Base-by-base conservation (phyloP, 495 filamentous ascomycete species). In the Cercophora samala region DNA sequence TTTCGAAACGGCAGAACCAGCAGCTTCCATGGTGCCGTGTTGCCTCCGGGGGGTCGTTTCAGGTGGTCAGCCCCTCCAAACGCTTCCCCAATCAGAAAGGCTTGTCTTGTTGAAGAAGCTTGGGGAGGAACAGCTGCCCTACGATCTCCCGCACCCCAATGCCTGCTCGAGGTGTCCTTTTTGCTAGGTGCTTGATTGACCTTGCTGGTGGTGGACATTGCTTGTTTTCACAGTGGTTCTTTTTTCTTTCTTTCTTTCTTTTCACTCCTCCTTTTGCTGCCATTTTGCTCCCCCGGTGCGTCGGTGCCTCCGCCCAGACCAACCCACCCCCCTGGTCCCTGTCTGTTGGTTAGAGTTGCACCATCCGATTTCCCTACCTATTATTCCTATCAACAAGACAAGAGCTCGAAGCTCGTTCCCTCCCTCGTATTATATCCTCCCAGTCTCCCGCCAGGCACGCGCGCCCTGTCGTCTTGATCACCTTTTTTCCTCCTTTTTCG, bases 1-100 rank as follows among this genome's bases (percentile, higher is more conserved):
- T 75, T 75, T 75, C 69, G 73, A 75, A 74, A 75, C 73, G 65
- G 37, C 64, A 65, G 51, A 60, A 64, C 65, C 69, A 66, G 58
- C 64, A 60, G 64, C 53, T 21, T 21, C 65, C 60, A 62, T 65
- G 22, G 60, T 71, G 68, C 58, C 64, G 68, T 68, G 65, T 63
- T 64, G 61, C 63, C 65, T 69, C 67, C 68, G 62, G 67, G n/a
- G 72, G 58, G 51, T 59, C 66, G 72, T 74, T 74, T 74, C 72
- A 74, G 69, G 70, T 74, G 66, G 61, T 24, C 58, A 60, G 58
- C 58, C 58, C 58, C 58, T 60, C 58, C 58, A 24, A 62, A 37
- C 46, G 52, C 32, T 29, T 59, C 60, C 19, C 32, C 58, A 66
- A 53, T 64, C 61, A 37, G 17, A 65, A 52, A 68, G 55, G 64